These are phyloP conservation scores for Lasiosphaeris hirsuta DNA, from an alignment of 495 filamentous ascomycete genomes.

Conservation along the genomic window DNA sequence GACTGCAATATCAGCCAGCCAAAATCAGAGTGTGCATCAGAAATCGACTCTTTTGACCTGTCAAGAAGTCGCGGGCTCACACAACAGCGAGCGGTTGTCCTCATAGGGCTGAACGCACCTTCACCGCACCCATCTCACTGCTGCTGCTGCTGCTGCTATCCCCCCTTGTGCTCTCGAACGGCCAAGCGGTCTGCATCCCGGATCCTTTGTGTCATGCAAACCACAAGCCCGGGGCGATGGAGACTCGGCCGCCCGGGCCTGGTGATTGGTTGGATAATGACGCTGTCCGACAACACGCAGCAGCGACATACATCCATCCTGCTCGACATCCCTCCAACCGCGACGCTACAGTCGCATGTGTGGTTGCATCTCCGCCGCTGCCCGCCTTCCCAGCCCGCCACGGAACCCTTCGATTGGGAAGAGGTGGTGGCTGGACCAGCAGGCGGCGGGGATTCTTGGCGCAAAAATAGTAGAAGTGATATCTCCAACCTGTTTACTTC, in stretches of 20 bases:
- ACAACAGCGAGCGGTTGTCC: constrained; percentile 4
- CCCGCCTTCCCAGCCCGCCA: constrained; percentile 7
- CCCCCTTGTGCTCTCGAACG: too few species aligned
- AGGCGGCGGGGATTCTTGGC: background rate
- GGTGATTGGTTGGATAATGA: background rate
- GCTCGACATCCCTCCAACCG: too few species aligned
- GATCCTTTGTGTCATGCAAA: background rate
- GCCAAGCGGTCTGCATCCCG: background rate
- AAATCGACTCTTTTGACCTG: background rate
- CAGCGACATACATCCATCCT: background rate
- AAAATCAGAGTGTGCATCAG: background rate
- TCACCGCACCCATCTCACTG: background rate
- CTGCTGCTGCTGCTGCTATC: too few species aligned
- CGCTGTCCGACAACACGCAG: background rate
- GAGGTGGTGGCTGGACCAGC: background rate
- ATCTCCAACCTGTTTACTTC: too few species aligned
- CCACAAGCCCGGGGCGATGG: background rate
- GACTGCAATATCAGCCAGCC: too few species aligned
- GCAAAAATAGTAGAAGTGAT: background rate
- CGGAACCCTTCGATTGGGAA: constrained; percentile 6
- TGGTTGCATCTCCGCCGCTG: constrained; percentile 7
- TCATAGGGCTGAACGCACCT: constrained; percentile 13
- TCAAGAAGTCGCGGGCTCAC: background rate
- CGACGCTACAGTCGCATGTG: background rate
- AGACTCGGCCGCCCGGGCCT: background rate